These are phyloP conservation scores for Circinella minor DNA, from an alignment of 371 early-diverging fungal species.

Conservation along the genomic window DNA sequence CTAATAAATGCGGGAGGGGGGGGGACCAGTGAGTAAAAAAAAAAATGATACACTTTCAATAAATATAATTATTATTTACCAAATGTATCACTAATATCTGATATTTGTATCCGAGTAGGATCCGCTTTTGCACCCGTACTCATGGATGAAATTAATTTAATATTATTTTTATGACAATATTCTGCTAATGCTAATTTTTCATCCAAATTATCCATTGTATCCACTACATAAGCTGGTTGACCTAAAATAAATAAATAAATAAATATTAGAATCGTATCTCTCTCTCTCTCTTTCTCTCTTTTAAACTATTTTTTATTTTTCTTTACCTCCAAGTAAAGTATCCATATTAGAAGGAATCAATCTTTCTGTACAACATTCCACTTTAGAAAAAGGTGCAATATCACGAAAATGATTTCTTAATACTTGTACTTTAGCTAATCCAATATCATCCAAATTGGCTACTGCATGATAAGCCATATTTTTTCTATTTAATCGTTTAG, in stretches of 20 bases:
- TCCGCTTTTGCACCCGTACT: constrained; percentile 95
- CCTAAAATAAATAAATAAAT: constrained; percentile 23
- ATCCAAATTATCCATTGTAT: constrained; percentile 90
- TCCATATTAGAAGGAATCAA: constrained; percentile 68
- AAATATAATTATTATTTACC: constrained; percentile 40
- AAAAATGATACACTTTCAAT: neutral
- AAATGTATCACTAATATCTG: constrained; percentile 88
- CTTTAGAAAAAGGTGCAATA: constrained; percentile 76
- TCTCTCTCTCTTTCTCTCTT: neutral
- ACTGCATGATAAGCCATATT: constrained; percentile 90
- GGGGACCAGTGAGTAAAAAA: neutral
- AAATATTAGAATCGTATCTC: neutral
- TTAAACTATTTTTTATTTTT: neutral
- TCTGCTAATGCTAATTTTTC: constrained; percentile 87
- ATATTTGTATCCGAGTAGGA: constrained; percentile 89
- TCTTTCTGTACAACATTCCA: constrained; percentile 76
- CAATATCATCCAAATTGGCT: constrained; percentile 86
- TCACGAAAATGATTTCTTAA: constrained; percentile 69
- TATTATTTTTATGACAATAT: constrained; percentile 75
- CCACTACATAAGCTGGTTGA: constrained; percentile 75
- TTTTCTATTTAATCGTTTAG: constrained; percentile 86
- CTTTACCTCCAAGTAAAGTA: constrained; percentile 64
- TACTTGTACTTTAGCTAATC: constrained; percentile 81
- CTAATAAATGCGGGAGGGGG: constrained; percentile 35
- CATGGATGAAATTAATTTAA: constrained; percentile 87